These are phyloP conservation scores for Penicillium mononematosum DNA, from an alignment of 495 filamentous ascomycete species.

Conservation along the genomic window DNA sequence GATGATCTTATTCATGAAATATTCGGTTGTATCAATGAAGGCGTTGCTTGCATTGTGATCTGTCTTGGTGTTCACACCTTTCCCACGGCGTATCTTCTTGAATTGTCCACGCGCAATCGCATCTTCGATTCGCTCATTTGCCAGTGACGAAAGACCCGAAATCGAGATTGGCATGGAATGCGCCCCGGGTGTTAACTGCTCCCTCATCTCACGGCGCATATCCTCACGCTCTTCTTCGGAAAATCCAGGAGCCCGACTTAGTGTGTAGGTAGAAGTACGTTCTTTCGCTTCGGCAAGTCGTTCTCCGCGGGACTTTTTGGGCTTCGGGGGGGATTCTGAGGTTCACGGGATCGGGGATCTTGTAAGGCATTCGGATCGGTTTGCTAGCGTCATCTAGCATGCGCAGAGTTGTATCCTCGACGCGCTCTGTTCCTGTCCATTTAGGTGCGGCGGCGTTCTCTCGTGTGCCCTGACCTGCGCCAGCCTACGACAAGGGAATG, in stretches of 20 bases:
- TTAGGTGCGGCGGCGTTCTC: slow-evolving; percentile 66
- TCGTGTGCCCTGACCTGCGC: slow-evolving; percentile 69
- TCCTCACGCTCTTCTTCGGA: slow-evolving; percentile 69
- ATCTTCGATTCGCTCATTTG: slow-evolving; percentile 92
- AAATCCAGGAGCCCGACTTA: slow-evolving; percentile 57
- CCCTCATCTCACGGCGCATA: slow-evolving; percentile 68
- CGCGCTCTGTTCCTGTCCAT: slow-evolving; percentile 76
- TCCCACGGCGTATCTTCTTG: slow-evolving; percentile 79
- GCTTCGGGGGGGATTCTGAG: slow-evolving; percentile 54
- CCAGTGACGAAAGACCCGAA: slow-evolving; percentile 75
- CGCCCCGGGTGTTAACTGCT: slow-evolving; percentile 72
- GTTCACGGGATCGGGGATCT: slow-evolving; percentile 59
- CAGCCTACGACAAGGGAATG: slow-evolving; percentile 33
- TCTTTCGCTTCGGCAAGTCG: slow-evolving; percentile 79
- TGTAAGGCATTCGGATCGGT: slow-evolving; percentile 56
- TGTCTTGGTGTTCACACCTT: slow-evolving; percentile 62
- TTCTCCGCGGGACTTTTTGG: slow-evolving; percentile 47
- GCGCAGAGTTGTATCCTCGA: slow-evolving; percentile 73
- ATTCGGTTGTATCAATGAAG: slow-evolving; percentile 95
- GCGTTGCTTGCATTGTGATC: slow-evolving; percentile 83
- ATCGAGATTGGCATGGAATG: slow-evolving; percentile 75
- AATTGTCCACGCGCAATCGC: slow-evolving; percentile 92
- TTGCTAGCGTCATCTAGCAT: slow-evolving; percentile 88
- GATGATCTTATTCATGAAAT: slow-evolving; percentile 98
- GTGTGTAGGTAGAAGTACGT: slow-evolving; percentile 66